Percentiles rank a stretch among this genome's conserved stretches.
These are phyloP conservation scores for Colletotrichum musicola DNA, from an alignment of 2,329 filamentous ascomycete species.

Conservation along the genomic window DNA sequence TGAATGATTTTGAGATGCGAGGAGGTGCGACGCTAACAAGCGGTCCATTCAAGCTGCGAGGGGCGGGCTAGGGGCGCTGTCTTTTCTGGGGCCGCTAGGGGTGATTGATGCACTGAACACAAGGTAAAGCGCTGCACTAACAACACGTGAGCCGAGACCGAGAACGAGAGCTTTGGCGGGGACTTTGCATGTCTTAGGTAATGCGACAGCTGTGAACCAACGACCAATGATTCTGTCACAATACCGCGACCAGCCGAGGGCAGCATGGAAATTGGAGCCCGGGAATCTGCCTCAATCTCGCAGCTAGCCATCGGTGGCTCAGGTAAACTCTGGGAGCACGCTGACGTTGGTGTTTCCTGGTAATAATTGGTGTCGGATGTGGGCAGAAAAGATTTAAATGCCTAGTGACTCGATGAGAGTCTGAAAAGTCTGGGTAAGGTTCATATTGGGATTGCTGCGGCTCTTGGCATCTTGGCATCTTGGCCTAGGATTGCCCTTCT, in stretches of 20 bases:
- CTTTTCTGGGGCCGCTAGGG: constrained; percentile 8
- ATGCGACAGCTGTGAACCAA: not conserved
- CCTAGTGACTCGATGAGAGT: not conserved
- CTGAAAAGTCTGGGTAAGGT: not conserved
- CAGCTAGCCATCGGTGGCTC: not conserved
- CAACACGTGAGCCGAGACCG: not conserved
- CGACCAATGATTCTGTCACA: not conserved
- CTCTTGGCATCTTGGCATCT: not conserved
- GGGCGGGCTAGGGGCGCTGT: not conserved
- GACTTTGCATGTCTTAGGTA: constrained; percentile 5
- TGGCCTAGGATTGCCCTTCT: constrained; percentile 13
- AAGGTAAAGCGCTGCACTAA: no score
- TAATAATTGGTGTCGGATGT: no score
- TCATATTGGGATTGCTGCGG: constrained; percentile 1
- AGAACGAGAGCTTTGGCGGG: not conserved
- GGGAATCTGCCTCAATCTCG: not conserved
- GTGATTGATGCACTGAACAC: not conserved
- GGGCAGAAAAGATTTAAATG: no score
- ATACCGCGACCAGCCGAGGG: not conserved
- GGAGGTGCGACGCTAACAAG: constrained; percentile 17
- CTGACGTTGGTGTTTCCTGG: not conserved
- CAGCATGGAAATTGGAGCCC: not conserved
- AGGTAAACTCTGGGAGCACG: not conserved
- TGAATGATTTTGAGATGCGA: not conserved
- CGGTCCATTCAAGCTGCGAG: constrained; percentile 24